Conservation (phyloP, 2,329 filamentous ascomycete species). For the Fusarium sp. region DNA sequence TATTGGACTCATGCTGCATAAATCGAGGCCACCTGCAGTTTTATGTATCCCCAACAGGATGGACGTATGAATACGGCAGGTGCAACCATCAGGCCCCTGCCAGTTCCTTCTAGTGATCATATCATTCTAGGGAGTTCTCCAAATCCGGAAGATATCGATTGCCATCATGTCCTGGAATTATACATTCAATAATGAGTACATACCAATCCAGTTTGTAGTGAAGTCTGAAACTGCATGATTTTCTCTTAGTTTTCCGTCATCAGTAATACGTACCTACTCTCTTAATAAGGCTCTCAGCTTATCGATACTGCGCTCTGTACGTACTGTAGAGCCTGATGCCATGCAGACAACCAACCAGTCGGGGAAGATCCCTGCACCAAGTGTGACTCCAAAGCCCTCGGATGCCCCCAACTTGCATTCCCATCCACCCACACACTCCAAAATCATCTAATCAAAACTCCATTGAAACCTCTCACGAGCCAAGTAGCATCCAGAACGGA, state of each 20-base stretch:
- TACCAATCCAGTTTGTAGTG: too few species aligned
- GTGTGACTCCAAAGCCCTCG: not conserved
- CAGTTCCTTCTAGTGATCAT: not conserved
- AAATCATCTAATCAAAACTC: not conserved
- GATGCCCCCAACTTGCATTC: not conserved
- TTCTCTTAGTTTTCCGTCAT: too few species aligned
- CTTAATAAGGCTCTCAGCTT: not conserved
- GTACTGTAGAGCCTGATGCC: not conserved
- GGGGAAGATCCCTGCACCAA: not conserved
- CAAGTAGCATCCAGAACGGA: not conserved
- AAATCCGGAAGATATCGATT: too few species aligned
- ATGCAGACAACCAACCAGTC: not conserved
- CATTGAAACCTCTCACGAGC: not conserved
- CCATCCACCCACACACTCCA: not conserved
- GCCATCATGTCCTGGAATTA: too few species aligned
- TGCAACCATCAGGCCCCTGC: not conserved
- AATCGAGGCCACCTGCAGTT: slow-evolving; percentile 6
- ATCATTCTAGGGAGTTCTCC: too few species aligned
- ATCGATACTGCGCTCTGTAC: not conserved
- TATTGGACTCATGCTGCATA: not conserved
- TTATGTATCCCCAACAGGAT: not conserved
- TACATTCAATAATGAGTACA: too few species aligned
- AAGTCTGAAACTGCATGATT: too few species aligned
- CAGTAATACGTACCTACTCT: not conserved
- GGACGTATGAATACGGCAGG: not conserved